Evolutionary conservation across 2,329 filamentous ascomycete genomes (phyloP).

Genomic region (Pyrenochaeta sp.): DNA sequence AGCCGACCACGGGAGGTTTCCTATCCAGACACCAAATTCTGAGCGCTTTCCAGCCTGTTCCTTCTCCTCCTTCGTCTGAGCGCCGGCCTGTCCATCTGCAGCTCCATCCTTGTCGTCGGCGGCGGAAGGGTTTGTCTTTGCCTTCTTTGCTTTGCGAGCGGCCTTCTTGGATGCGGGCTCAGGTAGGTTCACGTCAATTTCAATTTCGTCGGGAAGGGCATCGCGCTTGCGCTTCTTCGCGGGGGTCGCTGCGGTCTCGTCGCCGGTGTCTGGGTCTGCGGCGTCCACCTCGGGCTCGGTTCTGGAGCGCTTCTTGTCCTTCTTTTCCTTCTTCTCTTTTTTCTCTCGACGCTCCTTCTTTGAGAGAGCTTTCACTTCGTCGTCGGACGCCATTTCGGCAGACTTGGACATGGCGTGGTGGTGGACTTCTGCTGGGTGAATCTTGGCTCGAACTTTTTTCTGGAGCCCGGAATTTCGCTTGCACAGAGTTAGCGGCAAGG

Average conservation of each 20-base stretch:
- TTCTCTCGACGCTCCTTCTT: conserved; percentile 35
- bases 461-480: conserved; percentile 22
- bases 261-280: conserved; percentile 21
- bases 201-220: conserved; percentile 71
- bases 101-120: conserved; percentile 15
- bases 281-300: conserved; percentile 18
- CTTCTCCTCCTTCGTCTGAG: conserved; percentile 45
- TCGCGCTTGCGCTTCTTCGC: conserved; percentile 62
- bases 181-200: conserved; percentile 87
- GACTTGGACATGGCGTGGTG: conserved; percentile 19
- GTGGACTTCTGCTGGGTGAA: not conserved
- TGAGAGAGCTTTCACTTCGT: conserved; percentile 10
- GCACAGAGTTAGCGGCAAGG: conserved; percentile 9
- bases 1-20: conserved; percentile 86
- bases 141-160: conserved; percentile 87
- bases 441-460: conserved; percentile 21
- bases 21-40: conserved; percentile 90
- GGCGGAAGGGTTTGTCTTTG: conserved; percentile 58
- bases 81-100: conserved; percentile 27
- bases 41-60: conserved; percentile 65
- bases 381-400: conserved; percentile 12
- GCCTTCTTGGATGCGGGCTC: conserved; percentile 96
- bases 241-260: conserved; percentile 26
- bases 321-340: conserved; percentile 38
- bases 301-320: conserved; percentile 32